Conservation (phyloP, 192 early-diverging fungal species). For the Ramicandelaber brevisporus region DNA sequence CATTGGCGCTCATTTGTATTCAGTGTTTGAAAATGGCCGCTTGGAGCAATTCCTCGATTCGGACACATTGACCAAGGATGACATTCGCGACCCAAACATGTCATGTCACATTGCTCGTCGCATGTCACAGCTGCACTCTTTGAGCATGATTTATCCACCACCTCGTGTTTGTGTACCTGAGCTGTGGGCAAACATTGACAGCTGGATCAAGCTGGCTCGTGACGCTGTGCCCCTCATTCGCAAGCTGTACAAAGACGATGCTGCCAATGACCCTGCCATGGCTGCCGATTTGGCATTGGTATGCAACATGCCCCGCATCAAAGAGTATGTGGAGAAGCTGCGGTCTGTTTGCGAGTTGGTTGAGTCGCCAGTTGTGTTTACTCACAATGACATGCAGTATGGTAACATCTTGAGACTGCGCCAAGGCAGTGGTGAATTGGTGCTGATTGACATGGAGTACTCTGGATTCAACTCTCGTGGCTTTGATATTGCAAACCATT, state of each 20-base stretch:
- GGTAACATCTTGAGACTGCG: slow-evolving; percentile 57
- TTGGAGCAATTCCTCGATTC: slow-evolving; percentile 66
- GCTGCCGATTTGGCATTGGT: no score
- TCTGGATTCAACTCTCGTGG: slow-evolving; percentile 52
- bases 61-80: slow-evolving; percentile 33
- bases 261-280: no score
- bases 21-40: slow-evolving; percentile 60
- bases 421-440: slow-evolving; percentile 25
- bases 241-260: no score
- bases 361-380: slow-evolving; percentile 57
- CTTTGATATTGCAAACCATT: slow-evolving; percentile 63
- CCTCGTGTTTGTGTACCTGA: slow-evolving; percentile 18
- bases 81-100: slow-evolving; percentile 32
- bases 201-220: slow-evolving; percentile 24
- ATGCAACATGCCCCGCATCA: slow-evolving; percentile 5
- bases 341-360: slow-evolving; percentile 21
- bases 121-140: slow-evolving; percentile 41
- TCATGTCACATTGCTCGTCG: slow-evolving; percentile 45
- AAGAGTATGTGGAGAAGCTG: slow-evolving; percentile 19
- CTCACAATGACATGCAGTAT: slow-evolving; percentile 75
- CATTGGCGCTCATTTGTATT: slow-evolving; percentile 47
- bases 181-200: slow-evolving; percentile 35
- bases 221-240: slow-evolving; percentile 6
- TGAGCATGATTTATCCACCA: slow-evolving; percentile 34
- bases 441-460: slow-evolving; percentile 64